Evolutionary conservation across 257 asterid species (phyloP).

Genomic region (Thymus mandschuricus): DNA sequence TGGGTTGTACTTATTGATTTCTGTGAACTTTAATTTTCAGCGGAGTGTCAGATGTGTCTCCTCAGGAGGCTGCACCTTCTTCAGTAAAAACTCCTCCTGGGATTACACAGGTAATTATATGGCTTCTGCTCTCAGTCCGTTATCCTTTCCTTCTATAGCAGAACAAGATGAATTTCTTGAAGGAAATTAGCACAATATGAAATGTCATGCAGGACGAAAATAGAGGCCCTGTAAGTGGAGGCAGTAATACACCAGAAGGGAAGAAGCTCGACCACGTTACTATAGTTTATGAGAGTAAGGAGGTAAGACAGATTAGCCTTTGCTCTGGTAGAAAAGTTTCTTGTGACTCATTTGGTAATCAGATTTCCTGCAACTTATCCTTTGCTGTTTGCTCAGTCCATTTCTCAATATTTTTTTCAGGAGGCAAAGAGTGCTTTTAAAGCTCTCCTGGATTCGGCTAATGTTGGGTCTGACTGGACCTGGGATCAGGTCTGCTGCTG

Average conservation of each 20-base stretch:
- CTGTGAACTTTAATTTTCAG: conserved; percentile 47
- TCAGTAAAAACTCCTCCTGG: conserved; percentile 43
- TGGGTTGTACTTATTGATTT: conserved; percentile 20
- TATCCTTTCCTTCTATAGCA: conserved; percentile 11
- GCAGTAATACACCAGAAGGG: conserved; percentile 52
- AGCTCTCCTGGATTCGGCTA: conserved; percentile 71
- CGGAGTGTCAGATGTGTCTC: conserved; percentile 41
- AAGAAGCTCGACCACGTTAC: conserved; percentile 61
- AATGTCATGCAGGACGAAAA: conserved; percentile 57
- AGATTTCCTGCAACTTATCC: conserved; percentile 8
- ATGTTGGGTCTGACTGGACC: conserved; percentile 86
- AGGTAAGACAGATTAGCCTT: conserved; percentile 49
- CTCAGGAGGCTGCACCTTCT: conserved; percentile 51
- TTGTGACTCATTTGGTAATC: conserved; percentile 20
- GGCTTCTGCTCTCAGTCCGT: conserved; percentile 20
- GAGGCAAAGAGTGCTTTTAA: conserved; percentile 88
- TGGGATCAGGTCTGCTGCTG: conserved; percentile 84
- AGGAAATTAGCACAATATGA: conserved; percentile 9
- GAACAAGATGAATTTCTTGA: conserved; percentile 1
- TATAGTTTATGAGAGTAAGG: conserved; percentile 72
- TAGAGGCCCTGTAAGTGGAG: conserved; percentile 46
- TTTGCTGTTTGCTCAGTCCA: not conserved
- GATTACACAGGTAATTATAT: conserved; percentile 53
- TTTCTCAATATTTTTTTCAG: conserved; percentile 41
- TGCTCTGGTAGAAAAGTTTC: conserved; percentile 12